phyloP scores from a whole-genome alignment of 129 eudicot genomes.

The Chrysanthemum makinoi region DNA sequence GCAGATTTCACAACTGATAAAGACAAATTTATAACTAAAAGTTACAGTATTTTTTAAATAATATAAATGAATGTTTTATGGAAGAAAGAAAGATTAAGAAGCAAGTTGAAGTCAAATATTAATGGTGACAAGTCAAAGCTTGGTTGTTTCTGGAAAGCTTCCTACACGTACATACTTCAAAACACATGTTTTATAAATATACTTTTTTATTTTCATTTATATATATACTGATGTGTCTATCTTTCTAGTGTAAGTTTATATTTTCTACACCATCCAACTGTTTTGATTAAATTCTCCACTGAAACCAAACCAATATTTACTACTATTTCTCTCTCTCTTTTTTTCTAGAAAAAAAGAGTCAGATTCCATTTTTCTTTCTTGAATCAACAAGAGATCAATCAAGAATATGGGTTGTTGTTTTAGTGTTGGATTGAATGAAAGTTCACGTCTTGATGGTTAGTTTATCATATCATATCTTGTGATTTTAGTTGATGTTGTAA shows the following conservation, averaged over 20 bases:
- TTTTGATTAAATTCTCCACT: slow-evolving; percentile 24
- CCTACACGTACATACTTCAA: slow-evolving; percentile 9
- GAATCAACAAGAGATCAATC: slow-evolving; percentile 9
- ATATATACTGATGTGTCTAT: neutral
- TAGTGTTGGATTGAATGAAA: slow-evolving; percentile 50
- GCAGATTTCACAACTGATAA: neutral
- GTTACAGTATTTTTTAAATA: neutral
- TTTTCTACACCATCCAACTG: slow-evolving; percentile 11
- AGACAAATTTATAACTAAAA: neutral
- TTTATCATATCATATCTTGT: neutral
- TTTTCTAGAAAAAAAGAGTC: neutral
- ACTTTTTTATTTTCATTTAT: neutral
- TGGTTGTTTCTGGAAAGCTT: slow-evolving; percentile 23
- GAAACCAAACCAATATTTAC: neutral
- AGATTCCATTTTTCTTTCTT: slow-evolving; percentile 9
- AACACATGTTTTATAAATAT: neutral
- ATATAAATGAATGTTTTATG: neutral
- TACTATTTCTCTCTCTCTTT: neutral
- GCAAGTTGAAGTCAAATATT: slow-evolving; percentile 17
- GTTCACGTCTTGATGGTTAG: slow-evolving; percentile 45
- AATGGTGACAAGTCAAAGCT: slow-evolving; percentile 14
- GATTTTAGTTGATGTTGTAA: neutral
- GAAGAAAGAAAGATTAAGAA: neutral
- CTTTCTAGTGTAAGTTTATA: neutral
- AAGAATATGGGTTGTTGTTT: slow-evolving; percentile 48